A percentile compares a stretch with the other conserved stretches of the same genome.
phyloP scores from a whole-genome alignment of 2,329 filamentous ascomycete species.

The Bipolaris sorokiniana region DNA sequence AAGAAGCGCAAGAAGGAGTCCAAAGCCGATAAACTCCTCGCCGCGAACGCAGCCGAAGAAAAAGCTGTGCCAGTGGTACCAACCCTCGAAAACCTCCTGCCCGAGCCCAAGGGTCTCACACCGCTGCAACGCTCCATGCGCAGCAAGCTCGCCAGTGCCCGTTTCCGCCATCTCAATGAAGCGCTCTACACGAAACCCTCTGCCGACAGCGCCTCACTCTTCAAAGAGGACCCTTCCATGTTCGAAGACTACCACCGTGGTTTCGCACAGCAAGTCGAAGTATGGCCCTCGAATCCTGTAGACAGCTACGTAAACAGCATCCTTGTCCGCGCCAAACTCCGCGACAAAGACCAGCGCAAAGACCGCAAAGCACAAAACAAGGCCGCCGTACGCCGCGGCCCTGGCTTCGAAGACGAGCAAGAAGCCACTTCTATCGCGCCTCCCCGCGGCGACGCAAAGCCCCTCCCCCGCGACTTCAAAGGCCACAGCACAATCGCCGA shows the following conservation, averaged over 20 bases:
- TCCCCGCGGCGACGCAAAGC: constrained; percentile 41
- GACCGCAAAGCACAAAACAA: constrained; percentile 50
- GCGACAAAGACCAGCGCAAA: constrained; percentile 43
- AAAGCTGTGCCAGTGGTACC: constrained; percentile 10
- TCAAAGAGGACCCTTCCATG: constrained; percentile 85
- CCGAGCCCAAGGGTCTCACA: constrained; percentile 70
- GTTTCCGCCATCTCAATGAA: constrained; percentile 97
- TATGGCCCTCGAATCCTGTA: constrained; percentile 97
- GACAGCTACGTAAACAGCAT: constrained; percentile 81
- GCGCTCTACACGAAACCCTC: constrained; percentile 94
- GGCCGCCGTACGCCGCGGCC: constrained; percentile 29
- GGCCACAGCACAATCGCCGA: constrained; percentile 81
- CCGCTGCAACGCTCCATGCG: constrained; percentile 94
- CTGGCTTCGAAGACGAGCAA: constrained; percentile 15
- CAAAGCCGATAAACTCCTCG: constrained; percentile 15
- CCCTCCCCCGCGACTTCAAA: constrained; percentile 73
- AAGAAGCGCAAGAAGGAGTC: constrained; percentile 19
- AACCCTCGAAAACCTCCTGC: constrained; percentile 35
- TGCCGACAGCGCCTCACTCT: constrained; percentile 78
- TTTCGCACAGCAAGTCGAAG: constrained; percentile 91
- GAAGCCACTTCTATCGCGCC: constrained; percentile 16
- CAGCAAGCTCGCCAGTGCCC: constrained; percentile 90
- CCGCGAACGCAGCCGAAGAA: constrained; percentile 13
- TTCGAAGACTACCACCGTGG: constrained; percentile 96
- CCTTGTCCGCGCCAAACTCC: constrained; percentile 66